Evolutionary conservation across 148 eudicot genomes (phyloP), one percentile per base, ranked within the genome.

Genomic region (Camellia sinensis): DNA sequence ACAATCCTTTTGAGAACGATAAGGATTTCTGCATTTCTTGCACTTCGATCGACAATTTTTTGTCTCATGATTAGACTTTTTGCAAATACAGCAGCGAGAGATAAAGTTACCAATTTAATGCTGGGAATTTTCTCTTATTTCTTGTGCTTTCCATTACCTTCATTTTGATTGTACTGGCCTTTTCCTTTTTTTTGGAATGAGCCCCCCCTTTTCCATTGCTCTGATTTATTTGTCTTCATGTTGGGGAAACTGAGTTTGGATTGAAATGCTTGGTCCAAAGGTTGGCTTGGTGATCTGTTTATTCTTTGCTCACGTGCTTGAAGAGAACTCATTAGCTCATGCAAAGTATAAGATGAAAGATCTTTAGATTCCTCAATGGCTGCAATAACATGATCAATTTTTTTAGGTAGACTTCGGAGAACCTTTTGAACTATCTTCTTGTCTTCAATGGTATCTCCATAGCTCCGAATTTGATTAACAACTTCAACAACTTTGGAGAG

Each of bases 361-460:
- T 71, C 22, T 44, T 71, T 71, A 1, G 74, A 45, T n/a, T 71
- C 53, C 19, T 71, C 74, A 46, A 71, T 71, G 8, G 29, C 59
- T 3, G 10, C 37, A 14, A 50, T 48, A 46, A 22, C 11, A 48
- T 46, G 56, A 44, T 71, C 57, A 48, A 46, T 46, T 15, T 71
- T 71, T 45, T n/a, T n/a, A n/a, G 22, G 59, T n/a, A 37, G 29
- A n/a, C 37, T 71, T 18, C 29, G 43, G 2, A 71, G 29, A 44
- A 71, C 10, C 6, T 71, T 71, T 50, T 71, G n/a, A 68, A 74
- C 65, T 22, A 74, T 22, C n/a, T 57, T 74, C 22, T 54, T 74
- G 2, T 74, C 77, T 54, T 74, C 46, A 22, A 74, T 54, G n/a
- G 48, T 37, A 56, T 74, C 65, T 21, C 77, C 65, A 74, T 22